Evolutionary conservation across 768 basidiomycete species (phyloP).

Genomic region (Suillus clintonianus): DNA sequence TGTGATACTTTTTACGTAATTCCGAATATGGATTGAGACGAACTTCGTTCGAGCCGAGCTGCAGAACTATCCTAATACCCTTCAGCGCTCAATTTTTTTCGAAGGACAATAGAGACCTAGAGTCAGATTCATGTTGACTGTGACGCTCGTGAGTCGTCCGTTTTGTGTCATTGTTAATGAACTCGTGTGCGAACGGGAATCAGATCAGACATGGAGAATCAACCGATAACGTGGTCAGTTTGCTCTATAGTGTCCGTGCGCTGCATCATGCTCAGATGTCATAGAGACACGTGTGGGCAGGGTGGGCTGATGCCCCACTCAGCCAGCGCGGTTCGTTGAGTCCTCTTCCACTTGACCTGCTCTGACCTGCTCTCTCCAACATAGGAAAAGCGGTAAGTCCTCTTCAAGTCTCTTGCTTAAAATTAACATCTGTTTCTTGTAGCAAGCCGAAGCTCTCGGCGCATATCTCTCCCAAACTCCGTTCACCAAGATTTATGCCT

Average conservation of each 20-base stretch:
- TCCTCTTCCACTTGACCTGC: neutral
- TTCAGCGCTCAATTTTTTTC: neutral
- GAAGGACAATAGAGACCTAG: neutral
- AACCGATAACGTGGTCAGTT: conserved; percentile 67
- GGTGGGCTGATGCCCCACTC: conserved; percentile 72
- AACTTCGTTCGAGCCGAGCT: too few species aligned
- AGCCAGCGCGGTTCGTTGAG: conserved; percentile 66
- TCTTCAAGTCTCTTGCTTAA: neutral
- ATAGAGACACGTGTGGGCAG: conserved; percentile 65
- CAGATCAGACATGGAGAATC: conserved; percentile 81
- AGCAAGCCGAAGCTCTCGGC: conserved; percentile 71
- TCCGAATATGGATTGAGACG: too few species aligned
- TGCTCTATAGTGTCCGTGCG: neutral
- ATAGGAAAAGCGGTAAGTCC: conserved; percentile 57
- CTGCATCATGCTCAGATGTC: neutral
- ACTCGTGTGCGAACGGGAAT: neutral
- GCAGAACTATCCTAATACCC: neutral
- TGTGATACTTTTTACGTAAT: too few species aligned
- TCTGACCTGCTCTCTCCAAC: conserved; percentile 7
- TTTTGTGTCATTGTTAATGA: neutral
- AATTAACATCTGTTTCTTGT: neutral
- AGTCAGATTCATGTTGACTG: neutral
- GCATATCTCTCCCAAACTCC: conserved; percentile 46
- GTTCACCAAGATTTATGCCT: conserved; percentile 63
- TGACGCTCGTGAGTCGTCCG: neutral